A percentile compares a stretch with the other conserved stretches of the same genome.
Conservation (phyloP, 176 grass and related monocot species). For the Eleusine coracana region DNA sequence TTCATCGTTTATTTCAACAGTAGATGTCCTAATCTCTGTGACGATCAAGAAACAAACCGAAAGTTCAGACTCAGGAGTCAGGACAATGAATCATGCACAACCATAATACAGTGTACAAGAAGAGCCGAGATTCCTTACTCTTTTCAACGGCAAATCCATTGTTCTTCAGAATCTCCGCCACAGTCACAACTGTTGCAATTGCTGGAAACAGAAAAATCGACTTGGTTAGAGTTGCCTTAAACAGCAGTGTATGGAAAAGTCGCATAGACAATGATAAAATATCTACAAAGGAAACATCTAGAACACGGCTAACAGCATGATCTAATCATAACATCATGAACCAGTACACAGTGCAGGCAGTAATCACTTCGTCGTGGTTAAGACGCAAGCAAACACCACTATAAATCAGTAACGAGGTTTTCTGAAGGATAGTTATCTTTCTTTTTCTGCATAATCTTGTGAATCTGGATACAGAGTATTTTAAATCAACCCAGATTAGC, state of each 20-base stretch:
- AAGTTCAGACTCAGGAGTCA: neutral
- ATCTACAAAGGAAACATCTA: neutral
- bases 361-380: neutral
- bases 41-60: neutral
- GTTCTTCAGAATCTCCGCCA: conserved; percentile 91
- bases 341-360: neutral
- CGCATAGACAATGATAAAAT: neutral
- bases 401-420: neutral
- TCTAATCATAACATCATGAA: neutral
- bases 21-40: conserved; percentile 87
- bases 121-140: conserved; percentile 50
- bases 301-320: neutral
- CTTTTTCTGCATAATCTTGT: neutral
- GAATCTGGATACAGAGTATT: neutral
- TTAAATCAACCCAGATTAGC: neutral
- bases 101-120: neutral
- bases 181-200: conserved; percentile 84
- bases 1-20: conserved; percentile 88
- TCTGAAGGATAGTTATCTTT: neutral
- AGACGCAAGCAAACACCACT: neutral
- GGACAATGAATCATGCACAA: neutral
- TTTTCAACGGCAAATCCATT: conserved; percentile 84
- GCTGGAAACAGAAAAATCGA: conserved; percentile 55
- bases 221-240: conserved; percentile 4
- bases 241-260: conserved; percentile 3